Evolutionary conservation across 495 filamentous ascomycete genomes (phyloP), one percentile per base, ranked within the genome.

Genomic region (Neurospora sp.): DNA sequence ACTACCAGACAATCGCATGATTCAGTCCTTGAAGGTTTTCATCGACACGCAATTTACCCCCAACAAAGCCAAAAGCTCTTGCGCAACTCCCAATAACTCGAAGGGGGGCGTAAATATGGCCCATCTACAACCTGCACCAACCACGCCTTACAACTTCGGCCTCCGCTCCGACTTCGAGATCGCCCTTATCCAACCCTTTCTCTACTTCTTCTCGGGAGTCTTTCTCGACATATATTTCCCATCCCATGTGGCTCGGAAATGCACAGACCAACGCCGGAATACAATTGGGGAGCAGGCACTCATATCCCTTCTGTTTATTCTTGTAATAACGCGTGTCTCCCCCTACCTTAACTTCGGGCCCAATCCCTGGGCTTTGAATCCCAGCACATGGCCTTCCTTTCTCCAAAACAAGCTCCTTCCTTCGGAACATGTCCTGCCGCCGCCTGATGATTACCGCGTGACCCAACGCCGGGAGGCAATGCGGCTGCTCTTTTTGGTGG

Each of bases 321-420:
- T n/a, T n/a, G 0, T 46, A 10, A 46, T 46, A 46, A 37, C 5
- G 5, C 35, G 35, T 46, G 3, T n/a, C 18, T 46, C 1, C 0
- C 18, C n/a, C 18, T 9, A n/a, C 16, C 42, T 0, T 8, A n/a
- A n/a, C n/a, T n/a, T n/a, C n/a, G 0, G 18, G 42, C 0, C n/a
- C 8, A 0, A 46, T 42, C 40, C 40, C 40, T 14, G 40, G 3
- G 40, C 12, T 11, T 41, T 41, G 0, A 0, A 41, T 14, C 10
- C n/a, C n/a, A n/a, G n/a, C n/a, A n/a, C n/a, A n/a, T 11, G 11
- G 8, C 9, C 38, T 10, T 41, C 14, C 16, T 42, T 42, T 42
- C 1, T 18, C 14, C 3, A 5, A 42, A 42, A 42, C 40, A 42
- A 18, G 14, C 16, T 42, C 14, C 14, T 42, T 44, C 0, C 6